Percentiles rank a stretch among this genome's conserved stretches.
Conservation (phyloP, 768 basidiomycete species). For the Auriscalpium orientale region DNA sequence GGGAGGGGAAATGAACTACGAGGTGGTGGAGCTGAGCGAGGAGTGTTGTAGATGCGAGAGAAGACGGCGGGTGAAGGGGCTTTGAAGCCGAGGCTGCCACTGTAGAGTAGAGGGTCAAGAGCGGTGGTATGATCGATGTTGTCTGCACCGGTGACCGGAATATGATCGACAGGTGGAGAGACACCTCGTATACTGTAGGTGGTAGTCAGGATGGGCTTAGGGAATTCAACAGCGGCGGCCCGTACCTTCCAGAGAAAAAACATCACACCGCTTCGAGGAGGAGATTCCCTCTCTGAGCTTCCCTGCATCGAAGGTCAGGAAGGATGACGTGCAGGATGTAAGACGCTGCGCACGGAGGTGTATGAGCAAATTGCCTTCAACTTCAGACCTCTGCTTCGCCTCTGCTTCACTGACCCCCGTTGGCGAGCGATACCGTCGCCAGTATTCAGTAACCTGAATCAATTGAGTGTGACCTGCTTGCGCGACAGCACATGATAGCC, state of each 20-base stretch:
- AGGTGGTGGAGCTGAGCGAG: constrained; percentile 55
- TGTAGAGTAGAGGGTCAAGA: constrained; percentile 45
- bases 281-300: constrained; percentile 71
- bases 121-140: constrained; percentile 50
- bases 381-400: constrained; percentile 32
- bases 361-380: constrained; percentile 63
- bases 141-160: constrained; percentile 59
- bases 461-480: background rate
- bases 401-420: constrained; percentile 3
- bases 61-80: constrained; percentile 7
- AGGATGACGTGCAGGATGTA: background rate
- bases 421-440: constrained; percentile 28
- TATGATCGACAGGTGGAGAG: constrained; percentile 53
- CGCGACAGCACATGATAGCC: constrained; percentile 4
- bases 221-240: background rate
- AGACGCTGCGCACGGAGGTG: constrained; percentile 50
- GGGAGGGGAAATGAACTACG: constrained; percentile 54
- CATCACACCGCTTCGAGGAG: constrained; percentile 52
- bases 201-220: background rate
- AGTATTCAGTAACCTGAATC: constrained; percentile 41
- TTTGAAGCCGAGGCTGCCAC: constrained; percentile 15
- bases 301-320: constrained; percentile 33
- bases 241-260: constrained; percentile 63
- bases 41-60: constrained; percentile 29
- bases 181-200: constrained; percentile 61